phyloP scores from a whole-genome alignment of 2,329 filamentous ascomycete species.

The Penicillium sp. region DNA sequence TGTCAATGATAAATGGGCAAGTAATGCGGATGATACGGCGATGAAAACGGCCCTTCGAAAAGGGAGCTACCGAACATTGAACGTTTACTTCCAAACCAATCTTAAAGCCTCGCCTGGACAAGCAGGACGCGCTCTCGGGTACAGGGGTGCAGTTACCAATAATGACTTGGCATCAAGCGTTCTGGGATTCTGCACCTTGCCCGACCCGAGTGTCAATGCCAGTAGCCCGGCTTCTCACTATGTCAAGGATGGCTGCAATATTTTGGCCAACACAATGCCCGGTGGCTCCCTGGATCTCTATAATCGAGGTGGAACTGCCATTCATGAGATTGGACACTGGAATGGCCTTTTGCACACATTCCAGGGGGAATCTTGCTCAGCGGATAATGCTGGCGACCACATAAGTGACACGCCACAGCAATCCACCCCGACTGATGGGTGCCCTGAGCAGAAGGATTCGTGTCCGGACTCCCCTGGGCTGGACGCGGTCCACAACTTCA shows the following conservation, averaged over 20 bases:
- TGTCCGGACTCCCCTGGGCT: conserved; percentile 41
- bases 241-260: conserved; percentile 49
- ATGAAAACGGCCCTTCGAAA: conserved; percentile 49
- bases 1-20: conserved; percentile 49
- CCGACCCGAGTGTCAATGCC: conserved; percentile 34
- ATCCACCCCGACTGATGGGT: conserved; percentile 52
- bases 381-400: conserved; percentile 34
- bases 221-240: conserved; percentile 36
- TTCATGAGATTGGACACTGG: conserved; percentile 44
- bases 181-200: conserved; percentile 49
- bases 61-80: conserved; percentile 48
- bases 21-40: conserved; percentile 39
- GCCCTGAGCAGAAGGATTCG: conserved; percentile 44
- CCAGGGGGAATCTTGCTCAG: conserved; percentile 32
- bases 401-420: conserved; percentile 40
- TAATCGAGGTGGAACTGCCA: conserved; percentile 38
- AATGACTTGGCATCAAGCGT: conserved; percentile 28
- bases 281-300: conserved; percentile 44
- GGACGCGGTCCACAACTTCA: conserved; percentile 52
- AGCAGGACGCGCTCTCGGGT: conserved; percentile 20
- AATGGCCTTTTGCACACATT: conserved; percentile 42
- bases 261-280: conserved; percentile 51
- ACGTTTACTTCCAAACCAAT: conserved; percentile 54
- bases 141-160: conserved; percentile 8
- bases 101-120: conserved; percentile 30